Evolutionary conservation across 371 early-diverging fungal genomes (phyloP), one percentile per base, ranked within the genome.

Genomic region (Mucor saturninus): DNA sequence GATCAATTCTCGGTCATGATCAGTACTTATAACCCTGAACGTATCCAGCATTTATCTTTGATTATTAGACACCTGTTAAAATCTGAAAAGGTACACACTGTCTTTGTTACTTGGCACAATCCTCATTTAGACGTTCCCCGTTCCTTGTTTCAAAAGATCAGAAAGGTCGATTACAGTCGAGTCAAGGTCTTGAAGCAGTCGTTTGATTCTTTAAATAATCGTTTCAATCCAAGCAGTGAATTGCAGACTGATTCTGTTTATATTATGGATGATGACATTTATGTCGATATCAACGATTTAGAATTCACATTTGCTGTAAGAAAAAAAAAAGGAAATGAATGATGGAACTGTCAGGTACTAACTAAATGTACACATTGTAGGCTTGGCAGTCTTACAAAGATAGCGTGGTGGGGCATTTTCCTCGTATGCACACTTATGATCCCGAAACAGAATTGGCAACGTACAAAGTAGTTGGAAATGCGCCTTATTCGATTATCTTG

Each of bases 41-140:
- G 83, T 8, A 76, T 80, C 39, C 69, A 72, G 37, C 73, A 73
- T 54, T 32, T 83, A 8, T 60, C 71, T 9, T 40, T 65, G n/a
- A 31, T 80, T 0, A 74, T 83, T 31, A 54, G 49, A 11, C 79
- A 83, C 48, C 56, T 78, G 29, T 37, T 73, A 8, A 54, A 61
- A 28, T 77, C 77, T 0, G n/a, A 29, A 1, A 53, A 57, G 15
- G 62, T 80, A 0, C 71, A 83, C 30, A 68, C 71, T 5, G 61
- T 83, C n/a, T 80, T 64, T 66, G 40, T 83, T 15, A 80, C 83
- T 15, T 83, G 83, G 83, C 83, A 83, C 52, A 80, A 83, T 53
- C 81, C 81, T 2, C 48, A 61, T 14, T 45, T 74, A 38, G 48
- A 69, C 14, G 67, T 74, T 1, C 80, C 77, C 9, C 15, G 29